Base-by-base conservation (phyloP, 192 early-diverging fungal genomes). In the Bifiguratus adelaidae region DNA sequence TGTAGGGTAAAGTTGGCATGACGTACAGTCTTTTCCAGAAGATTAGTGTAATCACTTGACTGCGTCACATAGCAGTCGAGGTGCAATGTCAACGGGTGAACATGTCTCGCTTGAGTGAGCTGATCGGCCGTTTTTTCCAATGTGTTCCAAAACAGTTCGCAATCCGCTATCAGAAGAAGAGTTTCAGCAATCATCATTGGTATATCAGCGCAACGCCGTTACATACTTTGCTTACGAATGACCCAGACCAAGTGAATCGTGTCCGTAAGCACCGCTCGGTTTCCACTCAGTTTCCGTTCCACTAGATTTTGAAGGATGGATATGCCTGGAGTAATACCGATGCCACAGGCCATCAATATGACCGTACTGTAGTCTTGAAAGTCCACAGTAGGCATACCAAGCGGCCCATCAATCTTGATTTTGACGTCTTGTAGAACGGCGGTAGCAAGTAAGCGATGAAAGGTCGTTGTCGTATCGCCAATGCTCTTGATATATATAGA, bases 321-420 rank as follows among this genome's bases (percentile, higher is more conserved):
- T 8, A 70, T 35, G 3, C 56, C 56, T 30, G 67, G 67, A 1
- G 67, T 70, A 21, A 65, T 49, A 45, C 67, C 67, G 28, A 70
- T 61, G 37, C 67, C 67, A 43, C 53, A 47, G 23, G 51, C 43
- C 12, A 61, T 43, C 3, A 45, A 47, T 2, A 53, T 41, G 7
- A 65, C 33, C 5, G 57, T 49, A 15, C 30, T 23, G 20, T 70
- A 47, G 22, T 58, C 55, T 24, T 48, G 50, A 23, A 58, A 61
- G 20, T 65, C 63, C 0, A 65, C 12, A 41, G 29, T 30, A 13
- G 63, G 22, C 41, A 30, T 48, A 3, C 67, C 67, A 58, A 61
- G 65, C 7, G 67, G 67, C 3, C 67, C 67, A 55, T 70, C 63
- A 2, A 70, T 24, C 25, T 37, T 33, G n/a, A 51, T 11, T 26